Base-by-base conservation (phyloP, 2,329 filamentous ascomycete species). In the Apiospora marii region DNA sequence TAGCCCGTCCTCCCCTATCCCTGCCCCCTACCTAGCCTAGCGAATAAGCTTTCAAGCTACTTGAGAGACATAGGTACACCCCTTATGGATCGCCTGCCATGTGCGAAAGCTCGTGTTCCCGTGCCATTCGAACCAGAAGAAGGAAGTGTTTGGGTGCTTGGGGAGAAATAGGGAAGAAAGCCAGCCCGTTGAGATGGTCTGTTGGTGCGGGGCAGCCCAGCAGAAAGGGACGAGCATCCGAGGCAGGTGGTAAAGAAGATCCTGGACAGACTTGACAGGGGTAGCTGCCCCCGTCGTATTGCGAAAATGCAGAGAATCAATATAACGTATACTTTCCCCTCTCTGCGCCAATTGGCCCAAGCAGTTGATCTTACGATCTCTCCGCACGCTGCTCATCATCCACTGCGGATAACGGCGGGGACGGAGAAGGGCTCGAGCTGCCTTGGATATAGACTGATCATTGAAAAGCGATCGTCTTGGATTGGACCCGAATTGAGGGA, bases 11-110 rank as follows among this genome's bases (percentile, higher is more conserved):
- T n/a, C 22, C 34, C 13, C 46, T 41, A 7, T 7, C 7, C 37
- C 37, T 41, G 5, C 19, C 53, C 19, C 34, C 34, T 64, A n/a
- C 34, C 34, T 64, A n/a, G 58, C 34, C 10, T 22, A 64, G 58
- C 58, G n/a, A 64, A 64, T 64, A 64, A 64, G 58, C 58, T 64
- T 64, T 64, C 34, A 34, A 64, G 10, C 58, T 41, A 41, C 58
- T 64, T 64, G 8, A 64, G 4, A 41, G 37, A 41, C 8, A 13
- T 7, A 22, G 58, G 41, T 64, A 41, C 58, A 34, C 13, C 58
- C 10, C 41, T 64, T 41, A 6, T n/a, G 58, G 34, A n/a, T 41
- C 37, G 22, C n/a, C 58, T n/a, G 34, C 22, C 34, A 41, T 13
- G n/a, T 24, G 19, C 0, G 22, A 64, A 41, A 64, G 30, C 58